Percentiles rank a stretch among this genome's conserved stretches.
Conservation (phyloP, 345 rosid genomes). For the Bruguiera sexangula region DNA sequence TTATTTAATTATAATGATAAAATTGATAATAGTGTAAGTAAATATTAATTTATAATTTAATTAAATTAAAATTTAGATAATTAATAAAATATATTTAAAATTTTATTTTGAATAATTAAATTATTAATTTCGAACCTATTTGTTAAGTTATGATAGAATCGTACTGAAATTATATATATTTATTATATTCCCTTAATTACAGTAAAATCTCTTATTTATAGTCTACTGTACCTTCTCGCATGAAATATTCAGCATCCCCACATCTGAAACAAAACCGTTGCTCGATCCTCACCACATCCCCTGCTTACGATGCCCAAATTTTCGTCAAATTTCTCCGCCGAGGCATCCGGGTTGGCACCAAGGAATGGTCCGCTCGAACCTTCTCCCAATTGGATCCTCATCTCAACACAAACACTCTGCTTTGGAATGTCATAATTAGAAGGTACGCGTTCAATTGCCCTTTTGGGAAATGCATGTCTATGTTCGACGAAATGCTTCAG, state of each 20-base stretch:
- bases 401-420: neutral
- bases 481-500: neutral
- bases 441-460: neutral
- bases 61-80: too few species aligned
- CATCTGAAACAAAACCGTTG: constrained; percentile 4
- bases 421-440: constrained; percentile 19
- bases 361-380: constrained; percentile 23
- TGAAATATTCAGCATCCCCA: constrained; percentile 3
- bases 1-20: too few species aligned
- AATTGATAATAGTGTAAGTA: too few species aligned
- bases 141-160: too few species aligned
- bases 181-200: too few species aligned
- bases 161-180: too few species aligned
- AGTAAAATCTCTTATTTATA: too few species aligned
- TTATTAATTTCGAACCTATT: too few species aligned
- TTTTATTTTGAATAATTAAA: too few species aligned
- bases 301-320: constrained; percentile 13
- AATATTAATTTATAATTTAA: too few species aligned
- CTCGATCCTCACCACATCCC: constrained; percentile 21
- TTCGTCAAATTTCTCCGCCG: constrained; percentile 28
- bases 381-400: constrained; percentile 22
- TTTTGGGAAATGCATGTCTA: neutral
- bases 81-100: too few species aligned
- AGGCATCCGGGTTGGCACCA: constrained; percentile 24
- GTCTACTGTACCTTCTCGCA: too few species aligned